Evolutionary conservation across 148 eudicot genomes (phyloP).

Genomic region (Mesembryanthemum crystallinum): DNA sequence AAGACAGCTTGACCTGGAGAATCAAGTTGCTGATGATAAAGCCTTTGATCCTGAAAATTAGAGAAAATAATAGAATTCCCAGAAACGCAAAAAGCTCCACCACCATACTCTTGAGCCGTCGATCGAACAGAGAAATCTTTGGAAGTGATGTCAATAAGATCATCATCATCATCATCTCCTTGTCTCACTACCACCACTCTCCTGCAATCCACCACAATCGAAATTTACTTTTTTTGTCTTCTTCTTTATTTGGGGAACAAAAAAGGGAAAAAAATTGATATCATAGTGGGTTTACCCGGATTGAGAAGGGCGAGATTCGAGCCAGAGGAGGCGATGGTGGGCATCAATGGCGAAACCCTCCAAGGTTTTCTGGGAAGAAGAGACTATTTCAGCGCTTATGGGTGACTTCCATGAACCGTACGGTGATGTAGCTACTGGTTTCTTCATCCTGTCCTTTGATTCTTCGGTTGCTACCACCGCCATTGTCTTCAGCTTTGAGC

Average conservation of each 20-base stretch:
- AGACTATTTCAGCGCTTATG: constrained; percentile 27
- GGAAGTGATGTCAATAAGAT: constrained; percentile 44
- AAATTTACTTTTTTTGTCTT: background rate
- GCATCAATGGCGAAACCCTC: constrained; percentile 29
- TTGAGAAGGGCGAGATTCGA: constrained; percentile 30
- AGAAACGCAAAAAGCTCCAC: constrained; percentile 53
- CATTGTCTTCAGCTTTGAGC: no score
- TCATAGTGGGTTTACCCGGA: constrained; percentile 18
- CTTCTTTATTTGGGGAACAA: background rate
- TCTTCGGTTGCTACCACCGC: background rate
- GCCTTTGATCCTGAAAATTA: constrained; percentile 50
- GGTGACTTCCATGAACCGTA: constrained; percentile 3
- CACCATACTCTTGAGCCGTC: constrained; percentile 68
- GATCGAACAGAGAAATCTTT: constrained; percentile 56
- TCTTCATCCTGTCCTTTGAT: background rate
- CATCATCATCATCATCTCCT: background rate
- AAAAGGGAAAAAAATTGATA: background rate
- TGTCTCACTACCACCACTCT: constrained; percentile 3
- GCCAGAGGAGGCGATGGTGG: constrained; percentile 28
- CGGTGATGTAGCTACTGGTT: background rate
- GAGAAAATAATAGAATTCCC: constrained; percentile 46
- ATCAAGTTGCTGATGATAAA: constrained; percentile 32
- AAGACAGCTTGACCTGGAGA: background rate
- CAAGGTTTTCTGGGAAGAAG: constrained; percentile 18
- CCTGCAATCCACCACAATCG: background rate